phyloP scores from a whole-genome alignment of 768 basidiomycete genomes.

The Naganishia friedmannii region DNA sequence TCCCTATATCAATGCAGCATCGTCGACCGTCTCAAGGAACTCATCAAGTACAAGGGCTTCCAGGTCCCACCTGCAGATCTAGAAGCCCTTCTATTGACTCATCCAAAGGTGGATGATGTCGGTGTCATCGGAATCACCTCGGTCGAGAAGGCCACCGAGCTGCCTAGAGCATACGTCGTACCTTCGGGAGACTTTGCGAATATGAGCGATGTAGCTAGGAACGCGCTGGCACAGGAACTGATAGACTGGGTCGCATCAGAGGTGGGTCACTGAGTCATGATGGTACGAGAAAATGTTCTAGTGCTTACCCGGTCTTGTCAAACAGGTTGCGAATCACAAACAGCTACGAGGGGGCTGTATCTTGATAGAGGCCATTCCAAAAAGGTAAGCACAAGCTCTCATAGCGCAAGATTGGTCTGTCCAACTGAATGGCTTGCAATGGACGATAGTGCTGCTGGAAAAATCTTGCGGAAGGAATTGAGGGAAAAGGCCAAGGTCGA shows the following conservation, averaged over 20 bases:
- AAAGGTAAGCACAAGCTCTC: conserved; percentile 57
- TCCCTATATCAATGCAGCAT: conserved; percentile 35
- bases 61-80: conserved; percentile 87
- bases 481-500: conserved; percentile 29
- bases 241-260: conserved; percentile 65
- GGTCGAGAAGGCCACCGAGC: conserved; percentile 70
- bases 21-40: conserved; percentile 52
- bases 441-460: conserved; percentile 68
- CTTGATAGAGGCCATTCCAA: conserved; percentile 64
- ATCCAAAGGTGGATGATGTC: conserved; percentile 72
- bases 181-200: conserved; percentile 39
- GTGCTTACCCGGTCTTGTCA: no score
- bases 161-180: conserved; percentile 60
- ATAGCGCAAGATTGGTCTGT: background rate
- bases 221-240: conserved; percentile 57
- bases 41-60: conserved; percentile 64
- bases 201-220: conserved; percentile 43
- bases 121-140: conserved; percentile 75
- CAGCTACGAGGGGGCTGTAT: conserved; percentile 66
- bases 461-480: conserved; percentile 77
- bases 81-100: conserved; percentile 69
- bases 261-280: conserved; percentile 56
- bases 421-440: background rate
- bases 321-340: conserved; percentile 60
- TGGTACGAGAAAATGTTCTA: background rate